Conservation (phyloP, 805 yeast species). For the Martiniozyma abietophila region DNA sequence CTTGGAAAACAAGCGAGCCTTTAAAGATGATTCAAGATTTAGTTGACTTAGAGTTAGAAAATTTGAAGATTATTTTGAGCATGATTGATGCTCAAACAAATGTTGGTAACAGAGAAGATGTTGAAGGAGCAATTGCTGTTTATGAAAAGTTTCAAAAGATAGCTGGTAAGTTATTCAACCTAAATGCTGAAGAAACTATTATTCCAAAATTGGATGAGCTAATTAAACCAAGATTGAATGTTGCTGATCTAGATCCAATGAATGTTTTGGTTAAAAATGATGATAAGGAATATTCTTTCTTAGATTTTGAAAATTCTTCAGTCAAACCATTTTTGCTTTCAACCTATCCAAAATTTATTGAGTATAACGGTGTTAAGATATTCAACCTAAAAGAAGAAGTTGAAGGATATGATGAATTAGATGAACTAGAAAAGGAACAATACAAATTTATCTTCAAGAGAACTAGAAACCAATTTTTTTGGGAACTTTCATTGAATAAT, state of each 20-base stretch:
- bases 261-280: conserved; percentile 52
- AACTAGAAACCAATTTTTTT: conserved; percentile 83
- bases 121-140: conserved; percentile 46
- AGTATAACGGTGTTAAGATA: conserved; percentile 83
- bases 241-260: conserved; percentile 88
- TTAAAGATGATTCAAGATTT: conserved; percentile 53
- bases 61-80: conserved; percentile 42
- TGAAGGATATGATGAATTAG: conserved; percentile 56
- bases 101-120: conserved; percentile 29
- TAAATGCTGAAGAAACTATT: conserved; percentile 31
- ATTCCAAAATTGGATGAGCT: conserved; percentile 57
- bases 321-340: conserved; percentile 77
- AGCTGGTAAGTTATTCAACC: conserved; percentile 50
- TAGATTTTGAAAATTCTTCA: conserved; percentile 77
- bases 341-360: conserved; percentile 72
- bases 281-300: conserved; percentile 37
- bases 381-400: conserved; percentile 68
- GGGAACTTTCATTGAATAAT: conserved; percentile 71
- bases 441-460: conserved; percentile 79
- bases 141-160: conserved; percentile 51
- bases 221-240: conserved; percentile 61
- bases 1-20: conserved; percentile 58
- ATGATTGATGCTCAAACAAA: conserved; percentile 40
- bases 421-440: conserved; percentile 67
- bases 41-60: conserved; percentile 59